Evolutionary conservation across 768 basidiomycete genomes (phyloP).

Genomic region (Rubroboletus satanas): DNA sequence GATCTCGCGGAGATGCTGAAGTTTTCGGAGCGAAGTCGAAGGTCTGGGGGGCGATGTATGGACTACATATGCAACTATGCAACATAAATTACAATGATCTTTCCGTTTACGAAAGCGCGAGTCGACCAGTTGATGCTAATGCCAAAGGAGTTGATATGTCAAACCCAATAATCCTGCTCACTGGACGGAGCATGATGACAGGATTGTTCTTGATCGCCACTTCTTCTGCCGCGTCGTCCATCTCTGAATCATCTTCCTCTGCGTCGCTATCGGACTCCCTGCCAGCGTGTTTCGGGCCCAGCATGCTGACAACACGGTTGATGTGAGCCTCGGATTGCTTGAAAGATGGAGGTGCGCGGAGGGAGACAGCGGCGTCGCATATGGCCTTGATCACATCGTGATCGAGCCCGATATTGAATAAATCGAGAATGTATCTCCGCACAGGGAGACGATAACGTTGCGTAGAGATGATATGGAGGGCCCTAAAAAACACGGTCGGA

Average conservation of each 20-base stretch:
- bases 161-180: slow-evolving; percentile 60
- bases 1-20: neutral
- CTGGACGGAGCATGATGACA: slow-evolving; percentile 53
- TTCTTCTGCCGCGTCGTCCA: slow-evolving; percentile 41
- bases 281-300: slow-evolving; percentile 50
- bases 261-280: slow-evolving; percentile 59
- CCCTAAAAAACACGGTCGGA: slow-evolving; percentile 75
- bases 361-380: slow-evolving; percentile 44
- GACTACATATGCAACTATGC: slow-evolving; percentile 10
- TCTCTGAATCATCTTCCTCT: slow-evolving; percentile 47
- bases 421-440: slow-evolving; percentile 85
- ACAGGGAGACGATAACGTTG: slow-evolving; percentile 91
- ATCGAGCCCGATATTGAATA: slow-evolving; percentile 83
- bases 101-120: neutral
- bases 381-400: slow-evolving; percentile 54
- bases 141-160: slow-evolving; percentile 16
- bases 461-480: slow-evolving; percentile 81
- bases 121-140: neutral
- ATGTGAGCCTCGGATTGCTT: slow-evolving; percentile 43
- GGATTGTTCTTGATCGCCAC: slow-evolving; percentile 45
- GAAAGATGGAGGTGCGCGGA: slow-evolving; percentile 46
- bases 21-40: neutral
- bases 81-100: slow-evolving; percentile 23
- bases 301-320: slow-evolving; percentile 55
- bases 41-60: neutral